Percentiles rank a stretch among this genome's conserved stretches.
These are phyloP conservation scores for Pseudogymnoascus sp. DNA, from an alignment of 2,329 filamentous ascomycete genomes.

Conservation along the genomic window DNA sequence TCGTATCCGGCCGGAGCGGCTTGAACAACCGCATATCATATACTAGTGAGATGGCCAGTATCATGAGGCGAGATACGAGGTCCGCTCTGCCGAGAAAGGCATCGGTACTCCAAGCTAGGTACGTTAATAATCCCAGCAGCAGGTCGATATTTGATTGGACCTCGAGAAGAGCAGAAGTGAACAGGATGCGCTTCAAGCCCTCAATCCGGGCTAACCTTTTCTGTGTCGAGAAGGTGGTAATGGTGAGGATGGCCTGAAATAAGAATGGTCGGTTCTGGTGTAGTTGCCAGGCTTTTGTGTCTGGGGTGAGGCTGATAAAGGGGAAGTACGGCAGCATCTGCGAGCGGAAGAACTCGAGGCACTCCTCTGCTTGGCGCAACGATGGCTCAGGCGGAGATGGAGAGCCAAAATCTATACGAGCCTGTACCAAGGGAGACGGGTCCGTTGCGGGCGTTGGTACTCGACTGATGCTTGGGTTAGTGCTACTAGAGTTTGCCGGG, in stretches of 20 bases:
- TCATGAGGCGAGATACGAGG: not conserved
- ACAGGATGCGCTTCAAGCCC: constrained; percentile 35
- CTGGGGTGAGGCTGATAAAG: constrained; percentile 34
- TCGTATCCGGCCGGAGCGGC: not conserved
- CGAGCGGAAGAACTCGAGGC: constrained; percentile 34
- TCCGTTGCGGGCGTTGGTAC: not conserved
- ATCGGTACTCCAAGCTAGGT: constrained; percentile 35
- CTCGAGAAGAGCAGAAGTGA: constrained; percentile 38
- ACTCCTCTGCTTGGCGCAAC: constrained; percentile 31
- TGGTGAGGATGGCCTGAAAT: constrained; percentile 40
- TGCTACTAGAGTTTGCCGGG: not conserved
- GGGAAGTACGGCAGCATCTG: constrained; percentile 37
- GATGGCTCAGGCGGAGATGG: constrained; percentile 21
- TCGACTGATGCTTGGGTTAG: not conserved
- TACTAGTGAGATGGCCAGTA: not conserved
- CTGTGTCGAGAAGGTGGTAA: constrained; percentile 35
- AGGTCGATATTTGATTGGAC: constrained; percentile 44
- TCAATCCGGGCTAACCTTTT: constrained; percentile 34
- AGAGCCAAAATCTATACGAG: not conserved
- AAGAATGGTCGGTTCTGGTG: constrained; percentile 37
- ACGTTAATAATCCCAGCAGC: constrained; percentile 40
- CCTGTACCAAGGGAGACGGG: constrained; percentile 7
- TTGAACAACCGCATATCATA: constrained; percentile 8
- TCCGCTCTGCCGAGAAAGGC: not conserved
- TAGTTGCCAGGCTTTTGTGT: constrained; percentile 32